phyloP scores from a whole-genome alignment of 2,329 filamentous ascomycete species.

The Dichotomopilus funicola region DNA sequence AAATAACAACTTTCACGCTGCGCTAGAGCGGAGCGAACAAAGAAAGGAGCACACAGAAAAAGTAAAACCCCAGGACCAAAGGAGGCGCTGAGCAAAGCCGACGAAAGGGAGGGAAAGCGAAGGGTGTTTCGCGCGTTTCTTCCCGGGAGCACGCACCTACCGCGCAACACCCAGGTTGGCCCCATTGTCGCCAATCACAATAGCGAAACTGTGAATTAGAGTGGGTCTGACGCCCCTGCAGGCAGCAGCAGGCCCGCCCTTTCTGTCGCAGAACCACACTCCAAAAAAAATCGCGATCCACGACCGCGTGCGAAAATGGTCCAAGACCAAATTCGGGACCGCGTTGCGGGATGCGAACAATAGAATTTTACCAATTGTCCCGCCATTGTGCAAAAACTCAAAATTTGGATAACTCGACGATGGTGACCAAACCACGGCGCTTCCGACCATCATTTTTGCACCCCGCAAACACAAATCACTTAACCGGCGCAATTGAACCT shows the following conservation, averaged over 20 bases:
- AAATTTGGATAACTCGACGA: neutral
- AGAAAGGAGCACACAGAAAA: no score
- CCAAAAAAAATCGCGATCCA: slow-evolving; percentile 14
- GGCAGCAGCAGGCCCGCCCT: slow-evolving; percentile 18
- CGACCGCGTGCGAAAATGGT: neutral
- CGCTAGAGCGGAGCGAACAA: no score
- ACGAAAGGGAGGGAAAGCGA: slow-evolving; percentile 1
- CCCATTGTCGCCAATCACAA: slow-evolving; percentile 13
- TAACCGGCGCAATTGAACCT: neutral
- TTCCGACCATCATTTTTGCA: slow-evolving; percentile 1
- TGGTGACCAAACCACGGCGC: neutral
- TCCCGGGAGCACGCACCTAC: neutral
- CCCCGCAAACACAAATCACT: neutral
- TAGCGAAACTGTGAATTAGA: neutral
- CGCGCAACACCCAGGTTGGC: no score
- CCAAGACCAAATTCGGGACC: slow-evolving; percentile 3
- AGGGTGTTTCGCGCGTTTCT: slow-evolving; percentile 17
- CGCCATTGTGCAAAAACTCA: slow-evolving; percentile 1
- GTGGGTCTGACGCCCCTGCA: slow-evolving; percentile 17
- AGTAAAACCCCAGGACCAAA: neutral
- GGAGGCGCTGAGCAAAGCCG: neutral
- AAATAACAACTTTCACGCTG: no score
- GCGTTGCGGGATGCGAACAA: slow-evolving; percentile 9
- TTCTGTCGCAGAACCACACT: slow-evolving; percentile 16
- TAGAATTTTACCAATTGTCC: slow-evolving; percentile 18